Evolutionary conservation across 352 stramenopile species (phyloP).

Genomic region (Phytophthora constricta): DNA sequence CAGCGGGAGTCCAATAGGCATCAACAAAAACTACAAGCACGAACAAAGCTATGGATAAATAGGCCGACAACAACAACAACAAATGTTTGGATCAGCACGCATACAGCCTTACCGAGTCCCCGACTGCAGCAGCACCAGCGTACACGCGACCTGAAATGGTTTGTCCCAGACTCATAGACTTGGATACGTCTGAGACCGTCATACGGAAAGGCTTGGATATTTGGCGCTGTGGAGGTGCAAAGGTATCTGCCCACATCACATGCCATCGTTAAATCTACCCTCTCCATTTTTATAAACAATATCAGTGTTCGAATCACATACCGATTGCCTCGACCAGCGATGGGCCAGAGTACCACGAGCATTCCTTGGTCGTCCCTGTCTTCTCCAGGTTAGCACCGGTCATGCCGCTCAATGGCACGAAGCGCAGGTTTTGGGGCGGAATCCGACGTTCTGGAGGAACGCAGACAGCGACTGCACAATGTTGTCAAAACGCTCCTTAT

Average conservation of each 20-base stretch:
- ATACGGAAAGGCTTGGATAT: constrained; percentile 89
- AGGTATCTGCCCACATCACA: constrained; percentile 55
- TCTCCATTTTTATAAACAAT: not conserved
- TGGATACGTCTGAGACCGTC: constrained; percentile 86
- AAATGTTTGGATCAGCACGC: constrained; percentile 3
- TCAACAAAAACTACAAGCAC: constrained; percentile 59
- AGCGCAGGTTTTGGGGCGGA: constrained; percentile 84
- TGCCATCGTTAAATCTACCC: not conserved
- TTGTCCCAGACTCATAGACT: constrained; percentile 83
- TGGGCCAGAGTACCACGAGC: constrained; percentile 77
- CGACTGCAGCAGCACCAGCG: constrained; percentile 65
- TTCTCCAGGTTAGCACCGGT: constrained; percentile 84
- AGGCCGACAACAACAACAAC: not conserved
- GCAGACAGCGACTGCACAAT: constrained; percentile 77
- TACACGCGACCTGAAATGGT: constrained; percentile 90
- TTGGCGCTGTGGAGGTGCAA: constrained; percentile 75
- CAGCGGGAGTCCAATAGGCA: constrained; percentile 60
- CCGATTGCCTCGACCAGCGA: constrained; percentile 85
- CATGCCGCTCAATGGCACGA: constrained; percentile 90
- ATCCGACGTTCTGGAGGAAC: constrained; percentile 81
- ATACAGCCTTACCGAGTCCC: constrained; percentile 62
- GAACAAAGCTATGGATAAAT: not conserved
- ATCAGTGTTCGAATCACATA: constrained; percentile 23
- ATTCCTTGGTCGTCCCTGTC: constrained; percentile 53
- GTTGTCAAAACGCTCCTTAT: constrained; percentile 78